Base-by-base conservation (phyloP, 306 rosid genomes). In the Lathyrus aphaca region DNA sequence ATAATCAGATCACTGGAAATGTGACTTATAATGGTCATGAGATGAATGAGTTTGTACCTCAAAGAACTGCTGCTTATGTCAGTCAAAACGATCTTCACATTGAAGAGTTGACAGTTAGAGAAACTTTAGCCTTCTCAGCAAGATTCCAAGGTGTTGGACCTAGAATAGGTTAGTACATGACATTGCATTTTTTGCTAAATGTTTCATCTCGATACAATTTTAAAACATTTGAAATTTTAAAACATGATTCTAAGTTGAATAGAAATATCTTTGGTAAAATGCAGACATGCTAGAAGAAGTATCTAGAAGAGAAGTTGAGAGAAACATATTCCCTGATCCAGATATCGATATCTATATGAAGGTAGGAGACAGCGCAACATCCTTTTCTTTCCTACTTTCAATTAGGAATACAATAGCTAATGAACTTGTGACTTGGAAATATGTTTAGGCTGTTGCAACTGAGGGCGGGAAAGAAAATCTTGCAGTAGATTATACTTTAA, bases 401-500 rank as follows among this genome's bases (percentile, higher is more conserved):
- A 56, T 27, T 56, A 56, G 9, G 3, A 11, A 21, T 53, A 53
- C n/a, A 3, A 56, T 38, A 6, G 4, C 44, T 61, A 30, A 69
- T 67, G 32, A 53, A 32, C 61, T 58, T 70, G 7, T 79, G 30
- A 51, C 35, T 19, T 44, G 18, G 44, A 15, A 15, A 80, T 74
- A 56, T 56, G 18, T 69, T 45, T 71, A 91, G 96, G 97, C 95
- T 37, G 58, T 79, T 30, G 86, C 91, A 51, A 50, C 82, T 44
- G 84, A 83, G 76, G 97, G 91, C 46, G 87, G 88, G 60, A 84
- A 85, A 70, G 82, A 83, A 21, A 81, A 68, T 70, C 74, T 88
- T 49, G 83, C 83, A 6, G 79, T 89, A 43, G 97, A 91, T 60
- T 88, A 86, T 73, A 73, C 83, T 27, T 50, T 91, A 50, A 91